Base-by-base conservation (phyloP, 2,329 filamentous ascomycete species). In the Chaetothyriales sp. region DNA sequence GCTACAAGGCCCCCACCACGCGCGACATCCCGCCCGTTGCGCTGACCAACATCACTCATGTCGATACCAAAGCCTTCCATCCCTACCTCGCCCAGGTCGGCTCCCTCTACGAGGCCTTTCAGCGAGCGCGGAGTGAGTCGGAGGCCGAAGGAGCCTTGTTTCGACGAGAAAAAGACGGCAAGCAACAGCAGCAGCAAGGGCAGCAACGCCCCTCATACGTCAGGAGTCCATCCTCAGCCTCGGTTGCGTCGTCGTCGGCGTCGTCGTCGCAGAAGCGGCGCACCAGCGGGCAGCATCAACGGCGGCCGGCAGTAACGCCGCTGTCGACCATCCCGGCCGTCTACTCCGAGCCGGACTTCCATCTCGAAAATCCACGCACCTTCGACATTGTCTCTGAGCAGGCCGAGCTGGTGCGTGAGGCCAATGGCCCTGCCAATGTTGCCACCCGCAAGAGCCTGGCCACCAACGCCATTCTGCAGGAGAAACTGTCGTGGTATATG, bases 401-500 rank as follows among this genome's bases (percentile, higher is more conserved):
- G 53, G 95, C 92, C 9, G 90, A 96, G 65, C 86, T 98, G n/a
- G 83, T 96, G n/a, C 78, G 81, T 19, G 66, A 67, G 3, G 15
- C 32, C 32, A 5, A 15, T 15, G 32, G 10, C 7, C 7, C 7
- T 32, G 32, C 32, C 10, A 39, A 39, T 39, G 32, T 15, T 2
- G 32, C 32, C 10, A 73, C 73, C 7, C 79, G 90, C 53, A 96
- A 95, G 65, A 85, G 86, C 1, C 73, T 98, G 25, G 90, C 90
- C 6, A 95, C 89, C 0, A 98, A 98, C 67, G 92, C 92, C 0
- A 98, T 98, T 52, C 67, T 98, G 36, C 92, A 98, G 65, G 92
- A 98, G 67, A 98, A 98, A 67, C 73, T 98, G 10, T 96, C 92
- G 0, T 98, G 92, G 92, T 98, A 98, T 66, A 95, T 98, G 88